A percentile compares a stretch with the other conserved stretches of the same genome.
Evolutionary conservation across 345 rosid species (phyloP).

Genomic region (Raphanus sativus): DNA sequence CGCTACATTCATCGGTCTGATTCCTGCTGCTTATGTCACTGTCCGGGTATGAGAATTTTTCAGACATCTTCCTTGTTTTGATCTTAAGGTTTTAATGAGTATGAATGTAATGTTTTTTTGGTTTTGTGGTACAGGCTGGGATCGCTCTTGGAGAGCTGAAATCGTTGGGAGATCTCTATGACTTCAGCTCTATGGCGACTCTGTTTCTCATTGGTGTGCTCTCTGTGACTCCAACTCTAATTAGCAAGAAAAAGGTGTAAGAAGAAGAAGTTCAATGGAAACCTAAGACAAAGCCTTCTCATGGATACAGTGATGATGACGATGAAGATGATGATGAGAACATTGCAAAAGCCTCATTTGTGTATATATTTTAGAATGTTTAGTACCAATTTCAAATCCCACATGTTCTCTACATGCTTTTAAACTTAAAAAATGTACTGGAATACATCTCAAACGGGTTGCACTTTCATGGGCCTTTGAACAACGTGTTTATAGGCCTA

Average conservation of each 20-base stretch:
- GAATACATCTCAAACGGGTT: conserved; percentile 2
- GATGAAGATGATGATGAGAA: not conserved
- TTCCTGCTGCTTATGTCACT: conserved; percentile 90
- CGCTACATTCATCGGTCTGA: conserved; percentile 77
- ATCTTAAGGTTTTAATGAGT: not conserved
- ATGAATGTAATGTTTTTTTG: not conserved
- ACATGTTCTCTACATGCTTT: conserved; percentile 15
- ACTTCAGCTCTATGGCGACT: conserved; percentile 77
- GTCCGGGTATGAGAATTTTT: conserved; percentile 59
- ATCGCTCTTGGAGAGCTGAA: conserved; percentile 84
- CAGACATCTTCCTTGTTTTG: not conserved
- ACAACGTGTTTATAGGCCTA: not conserved
- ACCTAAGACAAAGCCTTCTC: conserved; percentile 18
- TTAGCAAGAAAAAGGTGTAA: conserved; percentile 54
- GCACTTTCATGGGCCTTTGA: not conserved
- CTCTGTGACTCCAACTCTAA: conserved; percentile 73
- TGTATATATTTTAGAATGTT: conserved; percentile 29
- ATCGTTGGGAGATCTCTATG: conserved; percentile 78
- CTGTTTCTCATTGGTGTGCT: conserved; percentile 74
- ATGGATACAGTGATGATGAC: conserved; percentile 6
- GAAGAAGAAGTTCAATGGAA: conserved; percentile 19
- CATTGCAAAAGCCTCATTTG: not conserved
- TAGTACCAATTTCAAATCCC: conserved; percentile 11
- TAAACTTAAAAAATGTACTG: not conserved
- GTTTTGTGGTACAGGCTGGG: conserved; percentile 66